Percentiles rank a stretch among this genome's conserved stretches.
These are phyloP conservation scores for Brettanomyces naardenensis DNA, from an alignment of 805 yeast species.

Conservation along the genomic window DNA sequence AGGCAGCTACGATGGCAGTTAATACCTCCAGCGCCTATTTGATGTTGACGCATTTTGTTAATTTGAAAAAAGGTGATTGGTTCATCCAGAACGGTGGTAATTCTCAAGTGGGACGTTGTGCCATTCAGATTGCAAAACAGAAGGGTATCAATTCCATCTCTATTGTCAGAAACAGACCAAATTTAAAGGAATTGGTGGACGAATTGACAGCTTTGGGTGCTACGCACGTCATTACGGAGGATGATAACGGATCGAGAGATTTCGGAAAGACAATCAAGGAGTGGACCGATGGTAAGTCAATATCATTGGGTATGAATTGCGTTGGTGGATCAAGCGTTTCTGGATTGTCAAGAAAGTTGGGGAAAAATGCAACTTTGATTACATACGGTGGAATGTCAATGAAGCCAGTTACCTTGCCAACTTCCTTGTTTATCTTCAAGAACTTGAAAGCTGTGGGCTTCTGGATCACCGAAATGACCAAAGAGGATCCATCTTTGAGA, in stretches of 20 bases:
- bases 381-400: slow-evolving; percentile 98
- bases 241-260: slow-evolving; percentile 62
- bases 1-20: slow-evolving; percentile 86
- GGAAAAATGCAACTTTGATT: slow-evolving; percentile 64
- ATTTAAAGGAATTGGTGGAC: slow-evolving; percentile 49
- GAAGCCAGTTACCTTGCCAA: slow-evolving; percentile 89
- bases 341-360: slow-evolving; percentile 75
- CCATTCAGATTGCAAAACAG: slow-evolving; percentile 75
- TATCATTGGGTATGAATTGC: slow-evolving; percentile 81
- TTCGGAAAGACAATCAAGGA: slow-evolving; percentile 53
- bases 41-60: slow-evolving; percentile 66
- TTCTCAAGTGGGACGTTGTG: slow-evolving; percentile 89
- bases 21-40: slow-evolving; percentile 91
- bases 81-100: slow-evolving; percentile 95
- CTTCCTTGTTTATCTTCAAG: slow-evolving; percentile 84
- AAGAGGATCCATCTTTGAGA: slow-evolving; percentile 52
- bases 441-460: slow-evolving; percentile 80
- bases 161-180: slow-evolving; percentile 80
- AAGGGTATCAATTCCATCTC: slow-evolving; percentile 78
- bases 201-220: slow-evolving; percentile 70
- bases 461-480: slow-evolving; percentile 77
- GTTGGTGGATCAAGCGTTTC: slow-evolving; percentile 88
- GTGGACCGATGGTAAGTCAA: slow-evolving; percentile 42
- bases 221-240: slow-evolving; percentile 82
- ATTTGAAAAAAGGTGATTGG: slow-evolving; percentile 72